Percentiles rank a stretch among this genome's conserved stretches.
phyloP scores from a whole-genome alignment of 495 filamentous ascomycete genomes.

The Parathielavia hyrcaniae region DNA sequence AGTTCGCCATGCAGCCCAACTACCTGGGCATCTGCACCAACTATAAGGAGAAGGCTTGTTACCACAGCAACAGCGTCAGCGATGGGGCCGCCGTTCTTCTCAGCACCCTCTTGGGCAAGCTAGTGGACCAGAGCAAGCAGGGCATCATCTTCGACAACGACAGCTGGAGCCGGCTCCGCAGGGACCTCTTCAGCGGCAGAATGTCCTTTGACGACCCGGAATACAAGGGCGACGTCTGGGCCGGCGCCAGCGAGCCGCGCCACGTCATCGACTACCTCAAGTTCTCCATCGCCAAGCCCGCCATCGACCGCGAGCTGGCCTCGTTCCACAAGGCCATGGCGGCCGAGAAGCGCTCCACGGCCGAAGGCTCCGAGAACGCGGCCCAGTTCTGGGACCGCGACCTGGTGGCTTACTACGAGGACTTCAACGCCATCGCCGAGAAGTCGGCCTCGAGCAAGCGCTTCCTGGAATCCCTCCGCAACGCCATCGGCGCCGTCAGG shows the following conservation, averaged over 20 bases:
- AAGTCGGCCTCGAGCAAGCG: constrained; percentile 27
- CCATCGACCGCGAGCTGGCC: constrained; percentile 46
- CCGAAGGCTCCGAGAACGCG: neutral
- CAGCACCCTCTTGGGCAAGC: constrained; percentile 62
- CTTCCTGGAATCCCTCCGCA: constrained; percentile 33
- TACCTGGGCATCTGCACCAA: constrained; percentile 70
- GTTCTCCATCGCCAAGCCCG: constrained; percentile 52
- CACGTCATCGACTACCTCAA: constrained; percentile 71
- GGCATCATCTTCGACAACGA: constrained; percentile 60
- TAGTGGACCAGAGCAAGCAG: constrained; percentile 79
- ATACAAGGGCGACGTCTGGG: constrained; percentile 36
- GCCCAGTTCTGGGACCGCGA: constrained; percentile 43
- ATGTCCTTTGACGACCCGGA: constrained; percentile 37
- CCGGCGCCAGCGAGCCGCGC: constrained; percentile 35
- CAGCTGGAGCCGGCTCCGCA: constrained; percentile 49
- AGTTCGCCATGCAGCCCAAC: constrained; percentile 59
- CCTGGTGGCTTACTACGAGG: constrained; percentile 40
- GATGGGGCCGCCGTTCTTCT: constrained; percentile 51
- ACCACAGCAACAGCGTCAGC: constrained; percentile 52
- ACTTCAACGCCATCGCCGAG: constrained; percentile 24
- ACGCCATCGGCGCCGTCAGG: constrained; percentile 30
- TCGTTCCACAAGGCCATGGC: constrained; percentile 39
- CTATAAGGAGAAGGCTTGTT: constrained; percentile 66
- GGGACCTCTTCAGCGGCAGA: constrained; percentile 34
- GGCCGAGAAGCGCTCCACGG: constrained; percentile 15